Conservation (phyloP, 495 filamentous ascomycete species). For the Aspergillus sclerotiicarbonarius region DNA sequence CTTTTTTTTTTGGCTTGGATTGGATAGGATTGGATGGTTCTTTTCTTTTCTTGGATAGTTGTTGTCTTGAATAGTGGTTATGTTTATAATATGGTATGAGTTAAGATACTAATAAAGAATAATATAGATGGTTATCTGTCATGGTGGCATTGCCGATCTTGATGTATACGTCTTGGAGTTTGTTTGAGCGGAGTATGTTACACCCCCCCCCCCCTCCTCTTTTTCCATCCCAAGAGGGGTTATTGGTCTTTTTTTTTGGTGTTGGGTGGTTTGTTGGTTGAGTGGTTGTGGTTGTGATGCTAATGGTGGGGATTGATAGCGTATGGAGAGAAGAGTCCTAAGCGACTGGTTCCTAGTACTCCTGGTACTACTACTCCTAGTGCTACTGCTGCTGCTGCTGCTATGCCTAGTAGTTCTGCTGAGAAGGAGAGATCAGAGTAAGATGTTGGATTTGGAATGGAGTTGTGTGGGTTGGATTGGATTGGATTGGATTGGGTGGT, state of each 20-base stretch:
- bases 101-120: background rate
- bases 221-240: too few relatives aligned
- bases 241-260: slow-evolving; percentile 7
- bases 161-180: slow-evolving; percentile 29
- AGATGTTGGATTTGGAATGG: background rate
- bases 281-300: background rate
- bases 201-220: slow-evolving; percentile 4
- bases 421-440: too few relatives aligned
- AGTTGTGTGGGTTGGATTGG: background rate
- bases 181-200: slow-evolving; percentile 31
- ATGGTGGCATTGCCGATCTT: slow-evolving; percentile 34
- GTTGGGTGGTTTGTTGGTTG: background rate
- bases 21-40: background rate
- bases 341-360: slow-evolving; percentile 12
- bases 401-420: too few relatives aligned
- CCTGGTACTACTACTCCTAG: too few relatives aligned
- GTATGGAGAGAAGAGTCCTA: slow-evolving; percentile 26
- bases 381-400: too few relatives aligned
- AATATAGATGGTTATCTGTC: slow-evolving; percentile 29
- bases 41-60: too few relatives aligned
- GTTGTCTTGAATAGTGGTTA: background rate
- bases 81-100: too few relatives aligned
- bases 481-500: background rate
- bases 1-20: background rate
- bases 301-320: slow-evolving; percentile 15